These are phyloP conservation scores for Plasmodium gonderi DNA, from an alignment of 169 alveolate genomes.

Conservation along the genomic window DNA sequence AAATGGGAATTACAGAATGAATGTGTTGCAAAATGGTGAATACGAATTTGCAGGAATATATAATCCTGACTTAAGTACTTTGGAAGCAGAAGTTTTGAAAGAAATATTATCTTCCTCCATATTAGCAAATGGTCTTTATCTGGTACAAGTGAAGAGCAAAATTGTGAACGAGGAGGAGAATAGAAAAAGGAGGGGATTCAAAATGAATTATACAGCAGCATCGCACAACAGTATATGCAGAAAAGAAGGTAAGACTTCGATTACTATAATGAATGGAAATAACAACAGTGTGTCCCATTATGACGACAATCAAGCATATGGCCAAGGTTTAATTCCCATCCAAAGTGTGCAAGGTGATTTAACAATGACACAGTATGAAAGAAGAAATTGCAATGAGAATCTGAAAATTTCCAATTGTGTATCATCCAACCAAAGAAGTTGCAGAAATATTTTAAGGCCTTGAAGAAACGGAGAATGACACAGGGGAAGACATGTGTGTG, in stretches of 20 bases:
- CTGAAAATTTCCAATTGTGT: not conserved
- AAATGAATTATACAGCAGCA: not conserved
- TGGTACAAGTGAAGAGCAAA: not conserved
- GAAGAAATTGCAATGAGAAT: not conserved
- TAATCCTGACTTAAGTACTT: not conserved
- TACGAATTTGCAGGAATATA: not conserved
- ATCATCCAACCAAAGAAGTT: not conserved
- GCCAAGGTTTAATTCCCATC: not conserved
- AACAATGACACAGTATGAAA: conserved; percentile 1
- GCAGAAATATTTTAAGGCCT: conserved; percentile 11
- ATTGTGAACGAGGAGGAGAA: not conserved
- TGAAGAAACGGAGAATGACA: not conserved
- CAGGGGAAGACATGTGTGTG: too few relatives aligned
- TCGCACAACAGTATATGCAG: too few relatives aligned
- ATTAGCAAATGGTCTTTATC: not conserved
- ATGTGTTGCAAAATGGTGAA: not conserved
- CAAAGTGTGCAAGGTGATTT: not conserved
- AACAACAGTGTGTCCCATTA: not conserved
- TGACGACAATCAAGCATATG: not conserved
- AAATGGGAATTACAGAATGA: not conserved
- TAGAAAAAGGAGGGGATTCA: not conserved
- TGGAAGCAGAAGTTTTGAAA: too few relatives aligned
- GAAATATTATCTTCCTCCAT: too few relatives aligned
- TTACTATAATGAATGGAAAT: not conserved
- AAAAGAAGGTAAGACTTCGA: not conserved